Evolutionary conservation across 2,329 filamentous ascomycete genomes (phyloP).

Genomic region (Aaosphaeria pasadenensis): DNA sequence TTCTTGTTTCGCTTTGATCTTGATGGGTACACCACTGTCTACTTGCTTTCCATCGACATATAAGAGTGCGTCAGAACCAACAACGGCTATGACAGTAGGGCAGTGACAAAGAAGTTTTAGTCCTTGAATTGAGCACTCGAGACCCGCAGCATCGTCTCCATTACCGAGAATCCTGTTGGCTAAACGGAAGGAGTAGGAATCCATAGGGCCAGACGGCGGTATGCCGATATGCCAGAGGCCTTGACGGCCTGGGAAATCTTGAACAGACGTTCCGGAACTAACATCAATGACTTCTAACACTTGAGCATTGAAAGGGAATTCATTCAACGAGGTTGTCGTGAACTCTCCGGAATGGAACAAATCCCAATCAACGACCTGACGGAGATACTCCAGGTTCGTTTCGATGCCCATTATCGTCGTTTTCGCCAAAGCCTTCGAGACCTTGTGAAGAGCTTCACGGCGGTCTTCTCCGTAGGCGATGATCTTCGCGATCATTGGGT

Average conservation of each 20-base stretch:
- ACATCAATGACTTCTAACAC: conserved; percentile 57
- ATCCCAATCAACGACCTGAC: conserved; percentile 45
- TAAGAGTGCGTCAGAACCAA: conserved; percentile 54
- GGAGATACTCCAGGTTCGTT: conserved; percentile 50
- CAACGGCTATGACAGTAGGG: conserved; percentile 55
- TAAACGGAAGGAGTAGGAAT: conserved; percentile 54
- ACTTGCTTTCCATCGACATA: conserved; percentile 49
- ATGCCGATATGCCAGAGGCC: conserved; percentile 55
- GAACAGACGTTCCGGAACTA: conserved; percentile 57
- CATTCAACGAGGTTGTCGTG: conserved; percentile 55
- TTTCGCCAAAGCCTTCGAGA: conserved; percentile 40
- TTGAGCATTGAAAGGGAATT: conserved; percentile 48
- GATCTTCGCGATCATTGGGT: conserved; percentile 57
- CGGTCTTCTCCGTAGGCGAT: conserved; percentile 52
- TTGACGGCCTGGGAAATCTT: conserved; percentile 59
- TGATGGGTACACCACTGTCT: conserved; percentile 55
- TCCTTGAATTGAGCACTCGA: conserved; percentile 61
- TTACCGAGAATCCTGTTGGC: conserved; percentile 62
- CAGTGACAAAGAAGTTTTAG: conserved; percentile 57
- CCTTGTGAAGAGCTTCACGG: conserved; percentile 42
- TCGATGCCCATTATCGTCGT: not conserved
- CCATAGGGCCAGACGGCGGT: conserved; percentile 60
- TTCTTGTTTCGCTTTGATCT: conserved; percentile 50
- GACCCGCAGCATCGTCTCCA: conserved; percentile 46
- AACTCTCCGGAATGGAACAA: conserved; percentile 53